Percentiles rank a stretch among this genome's conserved stretches.
phyloP scores from a whole-genome alignment of 2,329 filamentous ascomycete genomes.

The Fusarium sambucinum region DNA sequence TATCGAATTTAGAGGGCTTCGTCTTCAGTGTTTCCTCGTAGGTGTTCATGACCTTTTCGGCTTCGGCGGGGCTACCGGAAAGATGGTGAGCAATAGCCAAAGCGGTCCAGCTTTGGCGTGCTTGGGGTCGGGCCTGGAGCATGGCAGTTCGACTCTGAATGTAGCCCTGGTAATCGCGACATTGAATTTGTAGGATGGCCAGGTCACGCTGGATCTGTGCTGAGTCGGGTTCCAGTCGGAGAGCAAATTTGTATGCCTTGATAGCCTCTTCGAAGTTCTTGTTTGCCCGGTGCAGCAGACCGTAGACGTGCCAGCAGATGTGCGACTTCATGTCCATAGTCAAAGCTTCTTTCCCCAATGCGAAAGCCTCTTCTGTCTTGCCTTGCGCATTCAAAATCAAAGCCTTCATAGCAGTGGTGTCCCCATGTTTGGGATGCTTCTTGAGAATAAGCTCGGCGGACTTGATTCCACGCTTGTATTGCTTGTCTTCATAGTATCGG shows the following conservation, averaged over 20 bases:
- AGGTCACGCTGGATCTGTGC: conserved; percentile 94
- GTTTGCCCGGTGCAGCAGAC: conserved; percentile 88
- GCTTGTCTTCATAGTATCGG: conserved; percentile 96
- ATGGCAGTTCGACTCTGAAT: conserved; percentile 89
- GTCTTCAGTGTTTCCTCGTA: conserved; percentile 94
- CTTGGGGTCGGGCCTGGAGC: conserved; percentile 82
- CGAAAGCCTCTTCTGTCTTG: conserved; percentile 93
- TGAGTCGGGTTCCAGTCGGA: conserved; percentile 93
- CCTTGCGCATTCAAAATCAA: conserved; percentile 94
- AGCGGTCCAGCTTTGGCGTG: conserved; percentile 97
- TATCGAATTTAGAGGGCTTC: conserved; percentile 79
- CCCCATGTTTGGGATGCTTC: conserved; percentile 95
- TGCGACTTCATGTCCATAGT: conserved; percentile 99
- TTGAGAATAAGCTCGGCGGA: conserved; percentile 95
- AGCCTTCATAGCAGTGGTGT: conserved; percentile 99
- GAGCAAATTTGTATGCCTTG: conserved; percentile 97
- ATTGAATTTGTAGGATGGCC: conserved; percentile 93
- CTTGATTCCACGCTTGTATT: conserved; percentile 95
- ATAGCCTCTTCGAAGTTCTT: conserved; percentile 99
- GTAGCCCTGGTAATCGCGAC: conserved; percentile 95
- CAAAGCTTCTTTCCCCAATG: conserved; percentile 89
- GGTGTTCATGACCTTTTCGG: conserved; percentile 89
- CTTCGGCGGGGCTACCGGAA: conserved; percentile 84
- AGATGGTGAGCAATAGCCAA: conserved; percentile 93
- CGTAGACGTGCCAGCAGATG: conserved; percentile 99